Percentiles rank a stretch among this genome's conserved stretches.
Evolutionary conservation across 208 protist species (phyloP).

Genomic region (Leptomonas pyrrhocoris): DNA sequence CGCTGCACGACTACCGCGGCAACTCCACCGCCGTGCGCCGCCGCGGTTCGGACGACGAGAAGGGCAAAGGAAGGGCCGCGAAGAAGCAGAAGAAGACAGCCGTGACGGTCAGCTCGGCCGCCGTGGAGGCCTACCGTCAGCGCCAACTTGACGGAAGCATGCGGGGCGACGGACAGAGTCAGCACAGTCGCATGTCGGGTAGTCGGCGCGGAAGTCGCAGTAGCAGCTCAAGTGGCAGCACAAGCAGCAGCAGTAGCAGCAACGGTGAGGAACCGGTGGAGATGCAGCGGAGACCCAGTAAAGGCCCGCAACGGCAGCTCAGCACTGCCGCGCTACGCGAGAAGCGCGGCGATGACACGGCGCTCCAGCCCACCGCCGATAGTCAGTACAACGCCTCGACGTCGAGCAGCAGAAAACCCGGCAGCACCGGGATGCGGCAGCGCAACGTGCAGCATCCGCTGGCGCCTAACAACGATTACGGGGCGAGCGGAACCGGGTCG

Average conservation of each 20-base stretch:
- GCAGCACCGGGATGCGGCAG: not conserved
- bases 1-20: conserved; percentile 28
- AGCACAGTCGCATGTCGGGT: conserved; percentile 4
- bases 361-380: not conserved
- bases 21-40: conserved; percentile 23
- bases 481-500: not conserved
- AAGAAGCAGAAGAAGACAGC: conserved; percentile 4
- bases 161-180: not conserved
- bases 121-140: conserved; percentile 33
- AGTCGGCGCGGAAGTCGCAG: not conserved
- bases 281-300: not conserved
- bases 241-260: conserved; percentile 3
- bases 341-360: not conserved
- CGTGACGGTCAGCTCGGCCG: conserved; percentile 13
- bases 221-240: not conserved
- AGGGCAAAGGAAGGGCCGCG: not conserved
- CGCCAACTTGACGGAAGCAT: conserved; percentile 2
- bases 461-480: not conserved
- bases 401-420: no score
- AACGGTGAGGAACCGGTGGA: not conserved
- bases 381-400: no score
- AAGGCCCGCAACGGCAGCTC: not conserved
- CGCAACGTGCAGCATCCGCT: not conserved
- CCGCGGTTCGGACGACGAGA: not conserved
- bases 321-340: not conserved